Conservation (phyloP, 1,284 basidiomycete species). For the Melampsora larici-populina region DNA sequence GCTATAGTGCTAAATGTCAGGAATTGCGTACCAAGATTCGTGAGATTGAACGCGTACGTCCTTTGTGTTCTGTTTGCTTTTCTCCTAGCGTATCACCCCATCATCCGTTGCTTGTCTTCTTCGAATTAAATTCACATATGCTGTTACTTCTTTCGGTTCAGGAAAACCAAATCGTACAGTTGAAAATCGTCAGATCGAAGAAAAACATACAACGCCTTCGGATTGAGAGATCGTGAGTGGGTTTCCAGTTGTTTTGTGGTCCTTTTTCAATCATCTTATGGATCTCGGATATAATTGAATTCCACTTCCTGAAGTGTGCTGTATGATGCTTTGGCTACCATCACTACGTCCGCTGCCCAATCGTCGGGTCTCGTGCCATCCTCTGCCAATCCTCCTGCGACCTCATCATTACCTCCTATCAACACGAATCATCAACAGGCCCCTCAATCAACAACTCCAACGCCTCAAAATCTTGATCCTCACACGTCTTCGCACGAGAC, state of each 20-base stretch:
- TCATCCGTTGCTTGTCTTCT: background rate
- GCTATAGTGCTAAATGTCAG: conserved; percentile 32
- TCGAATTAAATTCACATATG: background rate
- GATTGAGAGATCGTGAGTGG: conserved; percentile 30
- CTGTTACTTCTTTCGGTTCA: background rate
- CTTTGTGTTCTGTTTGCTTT: background rate
- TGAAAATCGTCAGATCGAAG: conserved; percentile 35
- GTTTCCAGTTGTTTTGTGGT: background rate
- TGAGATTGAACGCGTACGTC: conserved; percentile 37
- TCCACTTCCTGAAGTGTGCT: conserved; percentile 10
- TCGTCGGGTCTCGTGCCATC: background rate
- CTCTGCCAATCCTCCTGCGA: background rate
- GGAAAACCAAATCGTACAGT: conserved; percentile 35
- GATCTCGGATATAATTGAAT: no score
- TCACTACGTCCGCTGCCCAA: conserved; percentile 18
- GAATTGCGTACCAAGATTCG: conserved; percentile 31
- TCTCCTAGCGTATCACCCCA: background rate
- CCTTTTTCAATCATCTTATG: no score
- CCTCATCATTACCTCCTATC: background rate
- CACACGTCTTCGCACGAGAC: conserved; percentile 29
- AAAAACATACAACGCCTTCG: conserved; percentile 35
- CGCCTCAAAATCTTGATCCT: conserved; percentile 18
- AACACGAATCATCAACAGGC: background rate
- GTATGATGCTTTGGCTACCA: conserved; percentile 28
- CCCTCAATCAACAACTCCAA: conserved; percentile 13